Evolutionary conservation across 2,329 filamentous ascomycete genomes (phyloP), one percentile per base, ranked within the genome.

Genomic region (Stachybotrys chartarum): DNA sequence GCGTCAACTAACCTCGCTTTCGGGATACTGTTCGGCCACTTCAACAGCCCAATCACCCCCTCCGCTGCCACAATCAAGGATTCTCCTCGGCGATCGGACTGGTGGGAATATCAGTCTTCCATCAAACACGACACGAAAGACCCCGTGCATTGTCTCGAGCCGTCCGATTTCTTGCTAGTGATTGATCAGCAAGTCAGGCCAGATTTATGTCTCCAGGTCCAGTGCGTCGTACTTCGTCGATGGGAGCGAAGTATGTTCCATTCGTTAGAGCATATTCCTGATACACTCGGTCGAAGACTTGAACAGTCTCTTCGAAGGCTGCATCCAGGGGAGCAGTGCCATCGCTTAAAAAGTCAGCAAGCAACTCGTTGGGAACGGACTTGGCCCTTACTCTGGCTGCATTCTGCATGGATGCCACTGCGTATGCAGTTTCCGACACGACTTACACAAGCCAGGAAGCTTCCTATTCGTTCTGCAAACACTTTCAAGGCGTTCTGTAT

Each of bases 21-120:
- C 71, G 51, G 85, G 85, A 70, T 86, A 75, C 58, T 79, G 74
- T 64, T 82, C 78, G 50, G 87, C 87, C 53, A 88, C 84, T 30
- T 87, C 85, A 39, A 82, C 72, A 24, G 87, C 86, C 88, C 88
- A 91, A 51, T 82, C 76, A 46, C 79, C 87, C n/a, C 83, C 78
- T 46, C 88, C 88, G 68, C 83, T 88, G 0, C 88, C 88, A 62
- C 86, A 90, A 56, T 91, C 88, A 31, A 91, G 75, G 47, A 91
- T 78, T 63, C 79, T 80, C 61, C 74, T 73, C 30, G 81, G 79
- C 31, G 76, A 73, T 49, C 68, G 70, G 51, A 90, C 72, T 6
- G 85, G 85, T n/a, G 87, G 86, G 58, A 91, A 89, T 63, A 91
- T 80, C 30, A 88, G 74, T 60, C 83, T 78, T 56, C 80, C 73